Conservation (phyloP, 805 yeast genomes). For the Hyphopichia homilentoma region DNA sequence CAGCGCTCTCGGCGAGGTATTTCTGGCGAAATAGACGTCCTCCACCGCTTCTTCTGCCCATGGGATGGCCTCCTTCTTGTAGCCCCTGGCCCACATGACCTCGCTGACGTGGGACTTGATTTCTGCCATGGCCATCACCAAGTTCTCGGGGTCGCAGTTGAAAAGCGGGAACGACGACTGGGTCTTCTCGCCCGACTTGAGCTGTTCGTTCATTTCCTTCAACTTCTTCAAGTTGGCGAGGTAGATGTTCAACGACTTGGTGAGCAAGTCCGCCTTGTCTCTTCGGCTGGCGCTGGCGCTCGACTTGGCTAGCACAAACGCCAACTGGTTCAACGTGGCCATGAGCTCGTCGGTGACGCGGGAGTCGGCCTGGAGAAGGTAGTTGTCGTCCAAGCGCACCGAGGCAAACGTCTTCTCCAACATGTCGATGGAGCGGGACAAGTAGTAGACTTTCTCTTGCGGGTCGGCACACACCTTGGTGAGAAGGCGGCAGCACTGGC, state of each 20-base stretch:
- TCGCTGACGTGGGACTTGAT: conserved; percentile 38
- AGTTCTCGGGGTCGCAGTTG: conserved; percentile 26
- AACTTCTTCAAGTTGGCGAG: conserved; percentile 29
- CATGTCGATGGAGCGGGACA: conserved; percentile 31
- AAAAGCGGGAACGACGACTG: conserved; percentile 35
- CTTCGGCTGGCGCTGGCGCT: conserved; percentile 6
- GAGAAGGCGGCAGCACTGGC: conserved; percentile 36
- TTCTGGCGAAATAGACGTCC: conserved; percentile 28
- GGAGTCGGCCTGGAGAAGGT: conserved; percentile 21
- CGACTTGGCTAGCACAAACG: conserved; percentile 24
- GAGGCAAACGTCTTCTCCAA: conserved; percentile 24
- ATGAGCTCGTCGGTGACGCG: conserved; percentile 37
- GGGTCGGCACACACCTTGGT: conserved; percentile 19
- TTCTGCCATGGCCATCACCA: conserved; percentile 27
- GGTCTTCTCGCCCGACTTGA: conserved; percentile 11
- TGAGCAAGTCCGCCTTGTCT: conserved; percentile 12
- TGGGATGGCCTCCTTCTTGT: conserved; percentile 32
- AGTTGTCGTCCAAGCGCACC: conserved; percentile 19
- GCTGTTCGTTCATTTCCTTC: conserved; percentile 12
- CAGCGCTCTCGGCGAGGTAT: conserved; percentile 20
- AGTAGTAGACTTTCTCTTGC: conserved; percentile 19
- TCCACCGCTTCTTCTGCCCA: conserved; percentile 42
- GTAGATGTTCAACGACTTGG: conserved; percentile 32
- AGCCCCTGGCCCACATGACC: conserved; percentile 39
- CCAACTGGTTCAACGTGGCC: conserved; percentile 29